Evolutionary conservation across 176 grass and related monocot genomes (phyloP), one percentile per base, ranked within the genome.

Genomic region (Olyra latifolia): DNA sequence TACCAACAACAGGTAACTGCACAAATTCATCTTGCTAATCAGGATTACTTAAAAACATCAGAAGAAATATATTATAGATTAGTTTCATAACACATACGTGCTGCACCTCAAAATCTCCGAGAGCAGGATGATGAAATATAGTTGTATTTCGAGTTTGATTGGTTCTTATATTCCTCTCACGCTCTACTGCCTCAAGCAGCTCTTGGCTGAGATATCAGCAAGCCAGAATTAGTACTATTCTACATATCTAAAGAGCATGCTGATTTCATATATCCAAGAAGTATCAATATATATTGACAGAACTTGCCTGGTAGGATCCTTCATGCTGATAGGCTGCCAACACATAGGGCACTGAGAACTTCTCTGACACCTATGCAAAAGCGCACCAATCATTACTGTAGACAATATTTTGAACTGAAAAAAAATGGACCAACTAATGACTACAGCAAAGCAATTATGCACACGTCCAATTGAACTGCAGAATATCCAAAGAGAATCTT

Each of bases 301-400:
- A 55, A 82, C 87, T 82, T 86, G 79, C 96, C 96, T 98, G 80
- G 81, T 88, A 87, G 81, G 78, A 86, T 98, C 96, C 71, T 95
- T 94, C 92, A 98, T 82, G 75, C 78, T 87, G 68, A 98, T 89
- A 77, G 84, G 5, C 50, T 91, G 92, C 88, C 96, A 98, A 62
- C 96, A 98, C 92, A 98, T 98, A 45, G 96, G 96, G 72, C 96
- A 98, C 54, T 98, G 96, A 27, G 92, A 93, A 85, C 96, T 98
- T 81, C 96, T 88, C 75, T 98, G 96, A 39, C 90, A 98, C 96
- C 96, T 98, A 82, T 40, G 42, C 6, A 72, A 82, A 50, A 24
- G 57, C 61, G 20, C 4, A 78, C 32, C 39, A 71, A 89, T 46
- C 68, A 80, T 67, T 66, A 83, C 75, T n/a, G 11, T 29, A 13